Base-by-base conservation (phyloP, 768 basidiomycete species). In the Cubamyces sp. region DNA sequence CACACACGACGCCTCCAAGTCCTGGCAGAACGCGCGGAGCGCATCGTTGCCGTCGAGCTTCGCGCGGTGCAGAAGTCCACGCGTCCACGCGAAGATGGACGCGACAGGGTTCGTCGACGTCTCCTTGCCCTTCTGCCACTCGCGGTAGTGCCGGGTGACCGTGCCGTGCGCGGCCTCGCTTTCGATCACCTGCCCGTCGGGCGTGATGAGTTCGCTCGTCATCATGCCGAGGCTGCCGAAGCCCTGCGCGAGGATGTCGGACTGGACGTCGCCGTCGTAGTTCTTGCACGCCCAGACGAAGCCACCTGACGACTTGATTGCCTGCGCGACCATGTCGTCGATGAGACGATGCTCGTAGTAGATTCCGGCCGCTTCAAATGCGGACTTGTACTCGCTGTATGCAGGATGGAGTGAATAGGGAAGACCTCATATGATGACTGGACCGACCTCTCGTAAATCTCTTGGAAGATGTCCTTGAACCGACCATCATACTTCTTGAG, bases 391-490 rank as follows among this genome's bases (percentile, higher is more conserved):
- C 59, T 86, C 76, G 12, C 84, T 86, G 11, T 34, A 34, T 34
- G 9, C 34, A 34, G 34, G 34, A 34, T 34, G 63, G 11, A 25
- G 25, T 21, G 18, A 39, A 30, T 14, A 50, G 16, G 37, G 42
- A 26, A 46, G 42, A 23, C 28, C 37, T 23, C 15, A 21, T 25
- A 12, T 34, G n/a, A 34, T 7, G 16, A 19, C 25, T 8, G 16
- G 1, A 78, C 82, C 55, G 60, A 85, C 81, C 79, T 70, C 7
- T 96, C 92, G 74, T 94, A 99, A 70, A 98, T 88, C 70, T 97
- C 94, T 75, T 98, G 88, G 88, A 99, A 97, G 73, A 96, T 95
- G 70, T 99, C 97, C 82, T 99, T 99, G 86, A 98, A 99, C 30
- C 96, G 86, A 46, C 97, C 97, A 71, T 98, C 97, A 75, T 99